These are phyloP conservation scores for Penicillium riverlandense DNA, from an alignment of 495 filamentous ascomycete genomes.

Conservation along the genomic window DNA sequence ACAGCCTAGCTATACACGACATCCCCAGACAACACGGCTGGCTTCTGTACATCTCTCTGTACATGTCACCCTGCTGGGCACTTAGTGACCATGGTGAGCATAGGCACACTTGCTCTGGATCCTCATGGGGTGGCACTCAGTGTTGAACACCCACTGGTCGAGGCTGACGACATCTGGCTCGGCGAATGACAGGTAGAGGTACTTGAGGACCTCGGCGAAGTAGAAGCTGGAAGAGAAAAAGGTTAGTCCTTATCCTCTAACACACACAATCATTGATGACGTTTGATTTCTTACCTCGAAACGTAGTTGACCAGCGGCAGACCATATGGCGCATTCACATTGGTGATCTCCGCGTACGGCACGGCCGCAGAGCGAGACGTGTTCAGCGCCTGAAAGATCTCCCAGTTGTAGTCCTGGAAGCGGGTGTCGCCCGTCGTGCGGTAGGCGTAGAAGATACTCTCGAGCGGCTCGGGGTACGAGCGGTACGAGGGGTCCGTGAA, in stretches of 20 bases:
- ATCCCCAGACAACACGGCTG: too few relatives aligned
- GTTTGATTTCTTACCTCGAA: constrained; percentile 3
- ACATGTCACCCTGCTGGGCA: too few relatives aligned
- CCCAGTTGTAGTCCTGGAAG: constrained; percentile 37
- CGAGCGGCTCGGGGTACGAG: constrained; percentile 34
- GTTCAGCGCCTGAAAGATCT: constrained; percentile 46
- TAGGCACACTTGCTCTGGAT: too few relatives aligned
- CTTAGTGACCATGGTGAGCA: too few relatives aligned
- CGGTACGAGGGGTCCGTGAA: constrained; percentile 36
- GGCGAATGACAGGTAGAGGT: constrained; percentile 46
- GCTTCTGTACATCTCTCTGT: too few relatives aligned
- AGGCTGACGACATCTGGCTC: constrained; percentile 41
- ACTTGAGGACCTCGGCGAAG: constrained; percentile 46
- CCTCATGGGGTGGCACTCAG: constrained; percentile 22
- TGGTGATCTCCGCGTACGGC: constrained; percentile 56
- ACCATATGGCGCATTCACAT: constrained; percentile 36
- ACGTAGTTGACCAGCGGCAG: constrained; percentile 51
- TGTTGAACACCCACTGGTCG: constrained; percentile 51
- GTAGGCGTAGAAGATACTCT: constrained; percentile 39
- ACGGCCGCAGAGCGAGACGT: constrained; percentile 44
- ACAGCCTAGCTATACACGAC: too few relatives aligned
- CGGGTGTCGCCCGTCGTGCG: constrained; percentile 34
- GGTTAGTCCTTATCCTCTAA: neutral
- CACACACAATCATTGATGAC: neutral
- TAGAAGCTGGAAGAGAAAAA: constrained; percentile 27